A percentile compares a stretch with the other conserved stretches of the same genome.
These are phyloP conservation scores for Serendipita sp. DNA, from an alignment of 768 basidiomycete genomes.

Conservation along the genomic window DNA sequence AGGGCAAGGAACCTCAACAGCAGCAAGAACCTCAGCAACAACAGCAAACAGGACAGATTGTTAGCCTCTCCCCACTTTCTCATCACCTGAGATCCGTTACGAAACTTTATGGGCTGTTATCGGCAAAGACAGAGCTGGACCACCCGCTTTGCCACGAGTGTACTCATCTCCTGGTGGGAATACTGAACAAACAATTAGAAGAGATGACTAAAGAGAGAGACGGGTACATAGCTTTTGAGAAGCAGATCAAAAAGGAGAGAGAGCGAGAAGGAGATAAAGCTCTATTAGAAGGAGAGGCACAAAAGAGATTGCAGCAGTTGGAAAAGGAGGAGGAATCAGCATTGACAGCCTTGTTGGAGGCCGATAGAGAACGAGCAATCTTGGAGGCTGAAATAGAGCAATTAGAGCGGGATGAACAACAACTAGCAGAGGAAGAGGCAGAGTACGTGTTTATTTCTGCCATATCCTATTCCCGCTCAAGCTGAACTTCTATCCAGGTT, in stretches of 20 bases:
- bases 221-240: slow-evolving; percentile 85
- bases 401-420: slow-evolving; percentile 62
- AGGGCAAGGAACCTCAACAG: not conserved
- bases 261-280: slow-evolving; percentile 47
- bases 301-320: slow-evolving; percentile 55
- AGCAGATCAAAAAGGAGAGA: slow-evolving; percentile 65
- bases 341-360: slow-evolving; percentile 55
- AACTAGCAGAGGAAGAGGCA: slow-evolving; percentile 66
- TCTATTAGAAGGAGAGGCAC: slow-evolving; percentile 43
- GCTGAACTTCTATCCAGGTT: slow-evolving; percentile 32
- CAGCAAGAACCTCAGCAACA: slow-evolving; percentile 1
- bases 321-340: slow-evolving; percentile 51
- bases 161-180: slow-evolving; percentile 60
- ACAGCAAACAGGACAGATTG: not conserved
- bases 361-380: slow-evolving; percentile 60
- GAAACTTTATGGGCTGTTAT: slow-evolving; percentile 59
- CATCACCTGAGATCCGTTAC: slow-evolving; percentile 61
- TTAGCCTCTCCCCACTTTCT: slow-evolving; percentile 33
- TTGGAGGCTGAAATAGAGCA: slow-evolving; percentile 54
- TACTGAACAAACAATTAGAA: slow-evolving; percentile 65
- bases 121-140: slow-evolving; percentile 63
- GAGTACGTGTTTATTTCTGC: slow-evolving; percentile 34
- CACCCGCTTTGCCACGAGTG: slow-evolving; percentile 95
- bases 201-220: slow-evolving; percentile 85
- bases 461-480: not conserved